These are phyloP conservation scores for Fusarium protoensiforme DNA, from an alignment of 2,329 filamentous ascomycete species.

Conservation along the genomic window DNA sequence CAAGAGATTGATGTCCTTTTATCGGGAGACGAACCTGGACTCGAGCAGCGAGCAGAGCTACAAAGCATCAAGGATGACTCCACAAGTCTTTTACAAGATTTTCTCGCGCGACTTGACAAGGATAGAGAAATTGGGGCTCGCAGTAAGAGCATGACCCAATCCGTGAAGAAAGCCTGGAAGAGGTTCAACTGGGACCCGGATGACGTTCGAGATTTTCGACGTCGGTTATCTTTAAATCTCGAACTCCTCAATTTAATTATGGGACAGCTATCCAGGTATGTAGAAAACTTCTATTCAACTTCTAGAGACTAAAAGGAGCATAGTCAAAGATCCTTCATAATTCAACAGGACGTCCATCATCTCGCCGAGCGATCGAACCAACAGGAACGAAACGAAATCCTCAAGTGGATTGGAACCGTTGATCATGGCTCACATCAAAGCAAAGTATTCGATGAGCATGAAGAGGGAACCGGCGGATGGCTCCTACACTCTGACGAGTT, in stretches of 20 bases:
- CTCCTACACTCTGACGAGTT: not conserved
- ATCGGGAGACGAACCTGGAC: not conserved
- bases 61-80: not conserved
- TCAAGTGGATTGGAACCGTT: not conserved
- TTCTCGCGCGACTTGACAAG: not conserved
- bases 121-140: not conserved
- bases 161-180: not conserved
- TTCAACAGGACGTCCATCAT: not conserved
- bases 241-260: not conserved
- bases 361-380: not conserved
- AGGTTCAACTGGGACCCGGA: not conserved
- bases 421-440: not conserved
- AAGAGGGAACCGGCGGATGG: slow-evolving; percentile 2
- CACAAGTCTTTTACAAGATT: not conserved
- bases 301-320: not conserved
- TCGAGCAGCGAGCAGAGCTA: not conserved
- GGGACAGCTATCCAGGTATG: not conserved
- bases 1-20: slow-evolving; percentile 5
- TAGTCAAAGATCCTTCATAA: not conserved
- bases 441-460: not conserved
- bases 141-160: not conserved
- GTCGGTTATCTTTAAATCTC: not conserved
- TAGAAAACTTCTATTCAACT: not conserved
- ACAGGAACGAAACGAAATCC: slow-evolving; percentile 2
- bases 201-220: slow-evolving; percentile 1